Conservation (phyloP, 2,329 filamentous ascomycete genomes). For the Monilinia vaccinii-corymbosi region DNA sequence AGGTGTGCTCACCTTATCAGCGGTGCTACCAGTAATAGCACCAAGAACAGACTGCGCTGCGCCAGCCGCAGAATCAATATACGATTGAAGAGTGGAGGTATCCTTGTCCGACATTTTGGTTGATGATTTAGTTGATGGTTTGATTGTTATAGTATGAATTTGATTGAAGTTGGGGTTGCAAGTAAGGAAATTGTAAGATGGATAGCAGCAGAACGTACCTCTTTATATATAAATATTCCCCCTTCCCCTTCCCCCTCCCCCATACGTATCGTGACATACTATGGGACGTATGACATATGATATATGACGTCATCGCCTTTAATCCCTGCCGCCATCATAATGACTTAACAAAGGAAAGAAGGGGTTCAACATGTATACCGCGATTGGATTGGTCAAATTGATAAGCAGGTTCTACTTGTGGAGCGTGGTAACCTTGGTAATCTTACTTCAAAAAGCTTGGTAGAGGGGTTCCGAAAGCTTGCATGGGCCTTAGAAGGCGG, state of each 20-base stretch:
- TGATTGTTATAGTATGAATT: not conserved
- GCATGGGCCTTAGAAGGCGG: not conserved
- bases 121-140: conserved; percentile 2
- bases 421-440: not conserved
- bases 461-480: conserved; percentile 1
- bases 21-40: conserved; percentile 60
- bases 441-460: not conserved
- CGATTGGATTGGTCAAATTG: too few species aligned
- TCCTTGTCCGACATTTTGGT: conserved; percentile 41
- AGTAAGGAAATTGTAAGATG: not conserved
- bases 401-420: not conserved
- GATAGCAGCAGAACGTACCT: not conserved
- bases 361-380: too few species aligned
- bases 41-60: conserved; percentile 65
- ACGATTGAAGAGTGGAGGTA: conserved; percentile 68
- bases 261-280: not conserved
- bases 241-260: too few species aligned
- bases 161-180: not conserved
- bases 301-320: too few species aligned
- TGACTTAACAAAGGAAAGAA: too few species aligned
- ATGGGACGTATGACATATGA: too few species aligned
- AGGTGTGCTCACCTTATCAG: conserved; percentile 42
- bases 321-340: too few species aligned
- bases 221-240: not conserved
- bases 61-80: conserved; percentile 64